Base-by-base conservation (phyloP, 1,284 basidiomycete genomes). In the Rhodotorula mucilaginosa region DNA sequence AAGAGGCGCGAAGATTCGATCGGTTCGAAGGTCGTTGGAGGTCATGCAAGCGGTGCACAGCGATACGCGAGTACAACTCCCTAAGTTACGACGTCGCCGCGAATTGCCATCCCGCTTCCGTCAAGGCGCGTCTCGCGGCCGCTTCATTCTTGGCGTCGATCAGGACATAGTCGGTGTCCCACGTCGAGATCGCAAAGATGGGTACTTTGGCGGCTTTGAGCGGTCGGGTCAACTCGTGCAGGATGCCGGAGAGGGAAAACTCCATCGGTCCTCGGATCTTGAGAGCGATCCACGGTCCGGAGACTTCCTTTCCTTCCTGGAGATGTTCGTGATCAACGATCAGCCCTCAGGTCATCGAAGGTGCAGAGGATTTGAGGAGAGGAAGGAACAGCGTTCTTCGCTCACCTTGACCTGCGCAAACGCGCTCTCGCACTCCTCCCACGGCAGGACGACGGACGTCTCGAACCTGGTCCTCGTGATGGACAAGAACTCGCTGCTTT, bases 151-250 rank as follows among this genome's bases (percentile, higher is more conserved):
- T 65, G 51, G 51, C 64, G 21, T 70, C 59, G 57, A 75, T 65
- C 39, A 78, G 66, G 1, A 78, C 70, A 46, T 76, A 77, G 56
- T 78, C 77, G 21, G 77, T 78, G 54, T 76, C 63, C 66, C 64
- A 77, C 15, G 77, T 78, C 5, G 72, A 74, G 26, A 63, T 64
- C 15, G 75, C 77, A 61, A 77, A 78, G 39, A 78, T 66, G 1
- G 77, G 68, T 4, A 78, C 68, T 3, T 54, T 23, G 1, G 73
- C 77, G 5, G 68, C 60, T 31, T 69, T 70, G 26, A 78, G 64
- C n/a, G 74, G 72, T n/a, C 48, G 57, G 5, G 72, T 64, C 39
- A 78, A 34, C 12, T 63, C 61, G 44, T 65, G 54, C 23, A 78
- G 58, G 15, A 78, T 73, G 26, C 75, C 76, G 26, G 73, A 68